These are phyloP conservation scores for Geotrichum siamense DNA, from an alignment of 1,139 yeast genomes.

Conservation along the genomic window DNA sequence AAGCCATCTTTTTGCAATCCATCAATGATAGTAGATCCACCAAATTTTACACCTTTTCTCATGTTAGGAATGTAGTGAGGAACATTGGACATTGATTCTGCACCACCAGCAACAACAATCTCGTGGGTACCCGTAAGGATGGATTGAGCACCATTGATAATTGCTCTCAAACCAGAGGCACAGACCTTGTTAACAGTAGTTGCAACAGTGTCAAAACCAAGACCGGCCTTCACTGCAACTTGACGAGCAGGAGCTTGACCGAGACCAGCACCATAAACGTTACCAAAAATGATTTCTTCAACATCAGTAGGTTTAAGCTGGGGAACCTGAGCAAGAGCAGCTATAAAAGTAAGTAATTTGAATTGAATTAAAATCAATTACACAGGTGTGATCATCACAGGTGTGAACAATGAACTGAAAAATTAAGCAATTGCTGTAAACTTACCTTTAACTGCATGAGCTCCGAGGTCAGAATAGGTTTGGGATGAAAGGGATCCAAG, in stretches of 20 bases:
- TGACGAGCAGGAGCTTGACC: slow-evolving; percentile 99
- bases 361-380: background rate
- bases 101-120: slow-evolving; percentile 92
- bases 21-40: slow-evolving; percentile 70
- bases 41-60: slow-evolving; percentile 83
- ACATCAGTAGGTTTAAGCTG: slow-evolving; percentile 66
- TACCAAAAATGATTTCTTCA: slow-evolving; percentile 89
- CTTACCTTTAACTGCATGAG: slow-evolving; percentile 68
- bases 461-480: slow-evolving; percentile 77
- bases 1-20: slow-evolving; percentile 90
- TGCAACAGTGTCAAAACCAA: slow-evolving; percentile 69
- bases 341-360: slow-evolving; percentile 24
- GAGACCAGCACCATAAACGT: slow-evolving; percentile 84
- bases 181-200: slow-evolving; percentile 94
- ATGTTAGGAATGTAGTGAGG: slow-evolving; percentile 89
- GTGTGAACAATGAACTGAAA: background rate
- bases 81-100: slow-evolving; percentile 93
- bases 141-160: slow-evolving; percentile 83
- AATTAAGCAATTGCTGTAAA: background rate
- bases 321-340: slow-evolving; percentile 79
- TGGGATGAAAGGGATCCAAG: slow-evolving; percentile 74
- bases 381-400: background rate
- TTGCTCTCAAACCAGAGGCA: slow-evolving; percentile 92
- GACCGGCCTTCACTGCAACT: slow-evolving; percentile 87
- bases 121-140: slow-evolving; percentile 86